Percentiles rank a stretch among this genome's conserved stretches.
phyloP scores from a whole-genome alignment of 345 rosid species.

The Aurinia saxatilis region DNA sequence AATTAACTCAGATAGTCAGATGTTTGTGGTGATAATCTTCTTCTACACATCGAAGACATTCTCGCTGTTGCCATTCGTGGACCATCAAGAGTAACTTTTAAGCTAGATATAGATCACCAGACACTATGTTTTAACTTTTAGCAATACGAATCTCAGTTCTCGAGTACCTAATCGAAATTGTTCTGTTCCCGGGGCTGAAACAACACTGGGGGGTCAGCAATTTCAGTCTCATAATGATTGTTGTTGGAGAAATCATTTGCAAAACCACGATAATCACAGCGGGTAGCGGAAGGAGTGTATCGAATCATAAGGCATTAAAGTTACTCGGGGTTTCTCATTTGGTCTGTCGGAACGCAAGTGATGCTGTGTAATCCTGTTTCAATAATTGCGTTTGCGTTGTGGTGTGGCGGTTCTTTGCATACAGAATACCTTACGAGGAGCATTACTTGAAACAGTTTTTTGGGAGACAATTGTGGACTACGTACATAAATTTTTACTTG shows the following conservation, averaged over 20 bases:
- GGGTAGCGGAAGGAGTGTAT: conserved; percentile 58
- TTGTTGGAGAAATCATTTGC: conserved; percentile 48
- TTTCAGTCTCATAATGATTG: conserved; percentile 41
- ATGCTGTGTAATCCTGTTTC: conserved; percentile 73
- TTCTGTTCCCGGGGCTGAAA: conserved; percentile 48
- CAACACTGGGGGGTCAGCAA: conserved; percentile 57
- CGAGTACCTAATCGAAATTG: conserved; percentile 43
- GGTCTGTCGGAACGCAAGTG: conserved; percentile 72
- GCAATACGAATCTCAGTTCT: conserved; percentile 50
- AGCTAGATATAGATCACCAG: conserved; percentile 57
- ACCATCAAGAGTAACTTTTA: conserved; percentile 39
- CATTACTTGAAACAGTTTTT: conserved; percentile 60
- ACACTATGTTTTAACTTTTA: conserved; percentile 37
- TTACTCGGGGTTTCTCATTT: conserved; percentile 58
- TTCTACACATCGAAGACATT: conserved; percentile 54
- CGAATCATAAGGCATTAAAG: conserved; percentile 59
- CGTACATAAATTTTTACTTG: conserved; percentile 31
- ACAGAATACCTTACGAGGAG: conserved; percentile 60
- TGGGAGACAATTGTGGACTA: conserved; percentile 45
- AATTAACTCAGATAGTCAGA: too few relatives aligned
- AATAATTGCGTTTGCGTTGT: conserved; percentile 45
- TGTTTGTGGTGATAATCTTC: conserved; percentile 44
- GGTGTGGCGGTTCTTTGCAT: conserved; percentile 58
- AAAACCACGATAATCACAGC: conserved; percentile 64
- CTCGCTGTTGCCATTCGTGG: conserved; percentile 49